Base-by-base conservation (phyloP, 805 yeast species). In the Wickerhamiella spandovensis region DNA sequence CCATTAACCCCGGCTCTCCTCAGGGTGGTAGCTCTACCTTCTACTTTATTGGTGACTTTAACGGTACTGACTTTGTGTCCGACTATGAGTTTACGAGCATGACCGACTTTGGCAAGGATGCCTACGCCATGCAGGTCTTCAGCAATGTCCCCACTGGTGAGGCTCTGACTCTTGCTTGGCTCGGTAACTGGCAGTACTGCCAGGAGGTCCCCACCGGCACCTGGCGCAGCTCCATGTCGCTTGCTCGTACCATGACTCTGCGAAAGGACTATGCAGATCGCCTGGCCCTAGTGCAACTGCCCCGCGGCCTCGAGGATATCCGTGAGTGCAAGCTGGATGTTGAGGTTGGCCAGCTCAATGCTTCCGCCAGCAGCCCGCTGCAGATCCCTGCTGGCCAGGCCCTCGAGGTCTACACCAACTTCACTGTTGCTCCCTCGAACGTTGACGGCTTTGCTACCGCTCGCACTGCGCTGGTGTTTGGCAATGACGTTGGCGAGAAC, bases 1-100 rank as follows among this genome's bases (percentile, higher is more conserved):
- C 72, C 21, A 62, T 70, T 50, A 70, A 69, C 54, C 73, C 74
- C n/a, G 73, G 73, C 15, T 58, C 67, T 37, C 72, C 72, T 12
- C 49, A 56, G 9, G 73, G 72, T 25, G 73, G 72, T 13, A 67
- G 71, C 3, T 61, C 62, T 21, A 68, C 66, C 24, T 67, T 70
- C 54, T 70, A 70, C 56, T 67, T 69, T 51, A 53, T 70, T 47
- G 74, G 74, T 45, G 68, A 66, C 46, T 70, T 70, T 55, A 61
- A 70, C 52, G 74, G 74, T 41, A 58, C 56, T 18, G 54, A 56
- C n/a, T 70, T 70, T 59, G 54, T 46, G 22, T 62, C 71, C 17
- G 64, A 63, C 46, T 63, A 58, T 46, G 32, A 58, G 8, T 61
- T 58, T 48, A 54, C 67, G 1, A 56, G 66, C 41, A 54, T 66